Base-by-base conservation (phyloP, 768 basidiomycete species). In the Naganishia antarctica region DNA sequence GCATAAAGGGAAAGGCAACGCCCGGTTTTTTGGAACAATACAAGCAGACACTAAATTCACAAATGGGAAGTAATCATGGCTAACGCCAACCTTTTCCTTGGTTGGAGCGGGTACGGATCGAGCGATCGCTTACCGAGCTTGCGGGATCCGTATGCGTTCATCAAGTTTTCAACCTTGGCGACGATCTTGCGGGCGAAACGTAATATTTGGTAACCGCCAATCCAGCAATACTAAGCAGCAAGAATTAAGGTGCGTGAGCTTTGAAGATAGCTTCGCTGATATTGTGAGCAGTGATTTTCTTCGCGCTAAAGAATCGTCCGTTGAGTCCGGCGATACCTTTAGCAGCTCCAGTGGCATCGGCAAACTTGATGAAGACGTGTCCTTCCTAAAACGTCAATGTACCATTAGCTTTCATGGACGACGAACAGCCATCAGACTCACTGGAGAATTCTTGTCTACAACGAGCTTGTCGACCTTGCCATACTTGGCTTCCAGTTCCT, bases 341-440 rank as follows among this genome's bases (percentile, higher is more conserved):
- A 74, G 86, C 87, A 32, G 96, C 90, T 12, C 84, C 81, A 1
- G 90, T 90, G 65, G 91, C 80, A 26, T 82, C 77, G 64, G 84
- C 84, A 72, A 98, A 97, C 79, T 94, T 91, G 76, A 98, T 82
- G 78, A 96, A 98, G 51, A 99, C 96, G 79, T 99, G 92, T 72
- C 96, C 94, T 91, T 97, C 51, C 59, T 61, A 49, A 51, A 51
- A 15, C 43, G 29, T n/a, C n/a, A 5, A 34, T 23, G 18, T 12
- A 37, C 40, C 0, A 18, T 37, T 3, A 61, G 53, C 28, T 58
- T 2, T 57, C 37, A 34, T 15, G 18, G 25, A 26, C 34, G 1
- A 18, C 37, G 31, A n/a, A 15, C 26, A 26, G 49, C 32, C 29
- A 23, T 9, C 12, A 2, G 8, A 74, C 84, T 64, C 64, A 93